A percentile compares a stretch with the other conserved stretches of the same genome.
phyloP scores from a whole-genome alignment of 306 rosid genomes.

The Glycyrrhiza uralensis region DNA sequence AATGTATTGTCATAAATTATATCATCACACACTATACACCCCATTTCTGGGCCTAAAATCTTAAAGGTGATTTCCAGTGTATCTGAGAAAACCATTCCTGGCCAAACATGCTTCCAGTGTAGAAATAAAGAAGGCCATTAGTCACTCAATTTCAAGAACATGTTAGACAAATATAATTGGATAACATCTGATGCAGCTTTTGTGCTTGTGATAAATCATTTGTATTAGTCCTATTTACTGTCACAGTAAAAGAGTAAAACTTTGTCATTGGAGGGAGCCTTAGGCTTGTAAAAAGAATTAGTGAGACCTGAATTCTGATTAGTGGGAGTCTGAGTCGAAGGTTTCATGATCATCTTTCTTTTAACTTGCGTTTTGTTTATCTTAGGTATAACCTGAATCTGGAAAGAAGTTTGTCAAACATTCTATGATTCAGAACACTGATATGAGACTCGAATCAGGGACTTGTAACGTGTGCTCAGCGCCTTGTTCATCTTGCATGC shows the following conservation, averaged over 20 bases:
- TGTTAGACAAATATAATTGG: not conserved
- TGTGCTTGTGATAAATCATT: not conserved
- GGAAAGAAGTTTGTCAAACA: conserved; percentile 38
- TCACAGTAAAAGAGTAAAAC: not conserved
- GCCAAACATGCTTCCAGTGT: not conserved
- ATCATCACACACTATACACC: not conserved
- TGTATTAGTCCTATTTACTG: not conserved
- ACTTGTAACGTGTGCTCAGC: conserved; percentile 75
- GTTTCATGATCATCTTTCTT: conserved; percentile 23
- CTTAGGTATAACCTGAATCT: conserved; percentile 47
- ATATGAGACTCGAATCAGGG: conserved; percentile 74
- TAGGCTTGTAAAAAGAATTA: not conserved
- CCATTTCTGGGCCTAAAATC: not conserved
- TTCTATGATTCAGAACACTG: conserved; percentile 50
- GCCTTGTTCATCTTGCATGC: conserved; percentile 88
- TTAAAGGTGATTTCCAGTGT: not conserved
- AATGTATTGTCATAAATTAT: not conserved
- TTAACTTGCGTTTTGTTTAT: conserved; percentile 21
- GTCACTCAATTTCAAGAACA: not conserved
- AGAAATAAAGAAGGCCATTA: not conserved
- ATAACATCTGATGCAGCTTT: not conserved
- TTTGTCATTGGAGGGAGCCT: not conserved
- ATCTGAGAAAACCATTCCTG: not conserved
- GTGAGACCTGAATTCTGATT: not conserved
- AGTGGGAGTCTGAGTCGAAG: not conserved